These are phyloP conservation scores for Podochytrium sp. DNA, from an alignment of 192 early-diverging fungal genomes.

Conservation along the genomic window DNA sequence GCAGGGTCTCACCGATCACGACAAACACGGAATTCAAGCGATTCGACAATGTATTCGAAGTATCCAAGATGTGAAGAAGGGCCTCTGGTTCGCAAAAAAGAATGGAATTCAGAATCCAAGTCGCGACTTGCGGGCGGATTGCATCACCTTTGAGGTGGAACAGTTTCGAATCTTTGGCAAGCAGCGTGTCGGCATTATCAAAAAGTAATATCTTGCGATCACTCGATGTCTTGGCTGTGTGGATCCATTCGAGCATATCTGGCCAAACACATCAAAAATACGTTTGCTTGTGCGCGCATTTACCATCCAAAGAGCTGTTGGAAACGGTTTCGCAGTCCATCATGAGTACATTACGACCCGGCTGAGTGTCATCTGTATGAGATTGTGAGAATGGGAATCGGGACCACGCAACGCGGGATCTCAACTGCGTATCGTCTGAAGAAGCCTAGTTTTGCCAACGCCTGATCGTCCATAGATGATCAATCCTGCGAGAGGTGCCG, in stretches of 20 bases:
- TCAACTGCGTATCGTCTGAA: neutral
- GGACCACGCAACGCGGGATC: neutral
- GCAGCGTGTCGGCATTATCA: slow-evolving; percentile 17
- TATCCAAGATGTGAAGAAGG: neutral
- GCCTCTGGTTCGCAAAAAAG: neutral
- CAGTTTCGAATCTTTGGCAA: neutral
- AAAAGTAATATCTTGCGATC: slow-evolving; percentile 1
- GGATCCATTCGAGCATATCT: neutral
- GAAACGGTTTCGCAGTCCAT: neutral
- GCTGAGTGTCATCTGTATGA: neutral
- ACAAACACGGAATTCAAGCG: neutral
- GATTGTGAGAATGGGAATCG: neutral
- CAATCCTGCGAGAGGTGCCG: neutral
- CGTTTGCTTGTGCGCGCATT: neutral
- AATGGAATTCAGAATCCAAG: neutral
- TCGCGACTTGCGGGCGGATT: neutral
- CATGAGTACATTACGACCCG: neutral
- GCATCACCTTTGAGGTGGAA: neutral
- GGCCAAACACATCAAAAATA: neutral
- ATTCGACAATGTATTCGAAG: neutral
- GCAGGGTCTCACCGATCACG: too few species aligned
- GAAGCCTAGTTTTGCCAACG: slow-evolving; percentile 13
- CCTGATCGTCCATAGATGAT: slow-evolving; percentile 1
- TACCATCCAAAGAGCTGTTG: neutral
- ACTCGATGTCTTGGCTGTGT: neutral